Evolutionary conservation across 805 yeast genomes (phyloP).

Genomic region (Yamadazyma laniorum): DNA sequence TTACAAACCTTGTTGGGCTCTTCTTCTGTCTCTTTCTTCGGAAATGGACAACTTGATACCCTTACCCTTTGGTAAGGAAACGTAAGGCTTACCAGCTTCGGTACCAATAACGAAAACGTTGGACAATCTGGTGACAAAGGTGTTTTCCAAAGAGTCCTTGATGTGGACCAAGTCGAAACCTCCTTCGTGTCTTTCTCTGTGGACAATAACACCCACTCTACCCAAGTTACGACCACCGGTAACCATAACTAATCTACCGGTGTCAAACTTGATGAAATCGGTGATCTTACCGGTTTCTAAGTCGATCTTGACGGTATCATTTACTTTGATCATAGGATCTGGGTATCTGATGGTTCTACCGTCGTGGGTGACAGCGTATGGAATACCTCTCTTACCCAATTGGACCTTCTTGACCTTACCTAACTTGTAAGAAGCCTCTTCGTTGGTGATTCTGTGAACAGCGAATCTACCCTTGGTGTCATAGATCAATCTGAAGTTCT

Average conservation of each 20-base stretch:
- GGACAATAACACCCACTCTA: conserved; percentile 42
- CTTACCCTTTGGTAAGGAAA: conserved; percentile 45
- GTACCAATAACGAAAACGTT: conserved; percentile 43
- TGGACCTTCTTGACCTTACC: conserved; percentile 98
- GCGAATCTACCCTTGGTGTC: conserved; percentile 99
- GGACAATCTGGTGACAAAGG: conserved; percentile 42
- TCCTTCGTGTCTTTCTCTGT: conserved; percentile 45
- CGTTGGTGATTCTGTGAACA: conserved; percentile 98
- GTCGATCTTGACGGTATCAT: conserved; percentile 97
- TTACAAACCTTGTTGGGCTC: conserved; percentile 32
- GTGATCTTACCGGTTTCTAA: conserved; percentile 93
- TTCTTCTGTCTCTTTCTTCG: conserved; percentile 46
- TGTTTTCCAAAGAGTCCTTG: conserved; percentile 41
- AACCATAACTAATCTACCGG: conserved; percentile 42
- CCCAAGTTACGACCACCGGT: conserved; percentile 46
- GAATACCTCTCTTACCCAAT: conserved; percentile 97
- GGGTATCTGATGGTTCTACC: conserved; percentile 99
- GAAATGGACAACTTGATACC: conserved; percentile 43
- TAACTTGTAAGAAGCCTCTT: conserved; percentile 97
- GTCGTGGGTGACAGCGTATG: conserved; percentile 98
- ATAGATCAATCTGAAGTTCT: conserved; percentile 98
- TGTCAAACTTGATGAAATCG: conserved; percentile 39
- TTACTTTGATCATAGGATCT: conserved; percentile 93
- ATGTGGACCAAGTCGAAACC: conserved; percentile 45
- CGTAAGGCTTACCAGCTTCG: conserved; percentile 41